These are phyloP conservation scores for Talaromyces albobiverticillius DNA, from an alignment of 2,329 filamentous ascomycete species.

Conservation along the genomic window DNA sequence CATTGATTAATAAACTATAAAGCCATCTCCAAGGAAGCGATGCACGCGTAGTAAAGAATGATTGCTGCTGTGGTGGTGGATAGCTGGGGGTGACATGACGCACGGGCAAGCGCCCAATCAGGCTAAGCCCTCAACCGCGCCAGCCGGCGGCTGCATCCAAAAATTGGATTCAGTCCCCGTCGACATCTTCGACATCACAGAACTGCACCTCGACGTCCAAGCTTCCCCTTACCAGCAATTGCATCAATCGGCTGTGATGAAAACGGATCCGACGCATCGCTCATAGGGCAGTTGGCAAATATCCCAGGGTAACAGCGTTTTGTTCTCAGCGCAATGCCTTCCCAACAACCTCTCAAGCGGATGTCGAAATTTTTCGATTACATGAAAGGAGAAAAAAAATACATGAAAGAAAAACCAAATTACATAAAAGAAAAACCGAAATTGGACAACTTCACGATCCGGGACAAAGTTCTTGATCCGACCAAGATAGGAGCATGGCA, in stretches of 20 bases:
- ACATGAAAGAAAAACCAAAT: background rate
- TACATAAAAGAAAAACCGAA: background rate
- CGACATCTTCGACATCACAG: too few relatives aligned
- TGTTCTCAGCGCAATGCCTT: background rate
- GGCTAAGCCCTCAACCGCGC: conserved; percentile 12
- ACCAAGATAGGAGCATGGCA: conserved; percentile 39
- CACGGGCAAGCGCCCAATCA: background rate
- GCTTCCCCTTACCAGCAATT: background rate
- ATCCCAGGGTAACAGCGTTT: background rate
- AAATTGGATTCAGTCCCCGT: conserved; percentile 7
- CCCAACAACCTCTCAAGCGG: conserved; percentile 4
- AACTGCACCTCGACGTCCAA: background rate
- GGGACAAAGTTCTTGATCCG: conserved; percentile 28
- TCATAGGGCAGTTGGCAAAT: background rate
- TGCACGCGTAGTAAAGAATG: too few relatives aligned
- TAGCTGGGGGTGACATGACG: too few relatives aligned
- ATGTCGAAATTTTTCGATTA: conserved; percentile 12
- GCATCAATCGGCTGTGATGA: background rate
- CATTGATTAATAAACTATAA: background rate
- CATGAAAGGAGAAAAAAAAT: too few relatives aligned
- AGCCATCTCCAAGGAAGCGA: background rate
- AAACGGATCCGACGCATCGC: background rate
- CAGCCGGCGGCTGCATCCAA: background rate
- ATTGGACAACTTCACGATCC: conserved; percentile 6
- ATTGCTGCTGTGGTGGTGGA: too few relatives aligned